Evolutionary conservation across 2,329 filamentous ascomycete species (phyloP).

Genomic region (Fusarium sp.): DNA sequence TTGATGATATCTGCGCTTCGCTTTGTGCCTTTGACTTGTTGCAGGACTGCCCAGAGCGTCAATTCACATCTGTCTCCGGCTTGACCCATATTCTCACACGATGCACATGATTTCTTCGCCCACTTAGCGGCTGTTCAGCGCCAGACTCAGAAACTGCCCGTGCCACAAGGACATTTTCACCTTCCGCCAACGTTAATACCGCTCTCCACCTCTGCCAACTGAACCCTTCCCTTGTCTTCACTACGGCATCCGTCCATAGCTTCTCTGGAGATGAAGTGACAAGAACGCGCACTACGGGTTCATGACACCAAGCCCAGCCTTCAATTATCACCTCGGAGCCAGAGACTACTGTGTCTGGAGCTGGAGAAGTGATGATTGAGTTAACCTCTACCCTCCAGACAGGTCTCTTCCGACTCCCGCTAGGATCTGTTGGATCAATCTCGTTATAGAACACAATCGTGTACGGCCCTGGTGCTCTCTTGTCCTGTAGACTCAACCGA

Average conservation of each 20-base stretch:
- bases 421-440: neutral
- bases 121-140: neutral
- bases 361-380: constrained; percentile 15
- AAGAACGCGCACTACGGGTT: neutral
- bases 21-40: neutral
- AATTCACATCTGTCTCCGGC: neutral
- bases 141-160: neutral
- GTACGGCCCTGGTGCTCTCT: constrained; percentile 2
- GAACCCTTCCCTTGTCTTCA: neutral
- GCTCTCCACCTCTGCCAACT: neutral
- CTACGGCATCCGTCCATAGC: neutral
- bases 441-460: constrained; percentile 13
- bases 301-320: neutral
- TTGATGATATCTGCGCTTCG: neutral
- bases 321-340: neutral
- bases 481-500: neutral
- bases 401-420: neutral
- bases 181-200: neutral
- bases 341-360: neutral
- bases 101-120: constrained; percentile 1
- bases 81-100: neutral
- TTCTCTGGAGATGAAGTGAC: neutral
- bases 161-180: neutral
- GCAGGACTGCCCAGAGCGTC: neutral
- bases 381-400: constrained; percentile 24